Percentiles rank a stretch among this genome's conserved stretches.
These are phyloP conservation scores for Daldinia sp. DNA, from an alignment of 2,329 filamentous ascomycete species.

Conservation along the genomic window DNA sequence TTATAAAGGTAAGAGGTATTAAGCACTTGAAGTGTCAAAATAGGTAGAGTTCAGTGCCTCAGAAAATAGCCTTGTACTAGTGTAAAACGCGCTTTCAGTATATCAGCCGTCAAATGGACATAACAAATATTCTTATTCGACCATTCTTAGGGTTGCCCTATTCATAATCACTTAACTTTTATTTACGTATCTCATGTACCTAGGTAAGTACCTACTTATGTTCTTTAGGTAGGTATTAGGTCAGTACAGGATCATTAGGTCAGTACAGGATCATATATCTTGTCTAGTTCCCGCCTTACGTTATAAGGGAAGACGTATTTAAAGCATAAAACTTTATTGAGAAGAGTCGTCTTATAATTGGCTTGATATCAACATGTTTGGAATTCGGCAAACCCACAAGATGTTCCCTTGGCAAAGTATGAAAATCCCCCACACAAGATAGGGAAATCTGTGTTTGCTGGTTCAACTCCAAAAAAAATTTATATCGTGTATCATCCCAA, in stretches of 20 bases:
- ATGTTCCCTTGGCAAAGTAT: slow-evolving; percentile 6
- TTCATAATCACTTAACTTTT: no score
- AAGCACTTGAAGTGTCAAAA: no score
- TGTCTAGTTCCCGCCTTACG: background rate
- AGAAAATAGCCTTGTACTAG: no score
- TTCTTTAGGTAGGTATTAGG: background rate
- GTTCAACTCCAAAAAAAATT: slow-evolving; percentile 8
- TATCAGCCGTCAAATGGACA: no score
- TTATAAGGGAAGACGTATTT: background rate
- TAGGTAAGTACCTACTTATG: background rate
- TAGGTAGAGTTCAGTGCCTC: no score
- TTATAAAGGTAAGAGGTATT: no score
- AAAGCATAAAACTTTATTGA: slow-evolving; percentile 11
- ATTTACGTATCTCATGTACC: background rate
- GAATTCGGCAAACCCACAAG: slow-evolving; percentile 25
- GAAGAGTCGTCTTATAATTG: slow-evolving; percentile 13
- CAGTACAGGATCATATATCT: no score
- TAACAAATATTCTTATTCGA: no score
- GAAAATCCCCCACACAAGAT: slow-evolving; percentile 6
- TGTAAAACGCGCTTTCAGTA: no score
- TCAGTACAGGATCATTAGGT: no score
- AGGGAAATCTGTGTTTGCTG: slow-evolving; percentile 18
- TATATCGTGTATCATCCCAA: slow-evolving; percentile 28
- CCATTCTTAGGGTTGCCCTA: no score
- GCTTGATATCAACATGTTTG: slow-evolving; percentile 37